Conservation (phyloP, 108 stramenopile genomes). For the Cyclotella sp. region DNA sequence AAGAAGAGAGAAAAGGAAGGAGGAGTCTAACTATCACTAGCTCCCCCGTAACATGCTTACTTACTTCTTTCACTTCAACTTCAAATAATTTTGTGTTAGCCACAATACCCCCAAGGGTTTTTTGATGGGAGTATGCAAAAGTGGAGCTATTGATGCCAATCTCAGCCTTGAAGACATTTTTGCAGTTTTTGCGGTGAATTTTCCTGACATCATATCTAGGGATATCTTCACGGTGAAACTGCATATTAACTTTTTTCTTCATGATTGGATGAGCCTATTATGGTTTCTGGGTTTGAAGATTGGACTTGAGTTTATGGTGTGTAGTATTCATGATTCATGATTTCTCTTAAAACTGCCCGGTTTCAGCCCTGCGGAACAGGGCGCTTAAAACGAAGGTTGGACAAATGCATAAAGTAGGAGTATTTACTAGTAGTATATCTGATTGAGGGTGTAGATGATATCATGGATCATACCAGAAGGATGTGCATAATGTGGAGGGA, state of each 20-base stretch:
- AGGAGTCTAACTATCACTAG: background rate
- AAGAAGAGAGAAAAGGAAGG: background rate
- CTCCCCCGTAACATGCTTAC: background rate
- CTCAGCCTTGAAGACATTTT: background rate
- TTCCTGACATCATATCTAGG: constrained; percentile 1
- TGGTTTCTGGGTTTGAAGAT: background rate
- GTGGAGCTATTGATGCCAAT: background rate
- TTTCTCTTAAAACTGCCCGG: constrained; percentile 4
- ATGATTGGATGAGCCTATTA: background rate
- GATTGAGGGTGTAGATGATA: background rate
- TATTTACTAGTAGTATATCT: constrained; percentile 2
- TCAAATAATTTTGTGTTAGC: background rate
- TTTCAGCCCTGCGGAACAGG: background rate
- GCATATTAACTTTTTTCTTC: background rate
- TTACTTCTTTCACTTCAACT: background rate
- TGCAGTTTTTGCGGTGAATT: background rate
- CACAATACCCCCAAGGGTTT: background rate
- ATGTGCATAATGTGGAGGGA: constrained; percentile 4
- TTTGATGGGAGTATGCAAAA: background rate
- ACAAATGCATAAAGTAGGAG: background rate
- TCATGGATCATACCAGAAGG: background rate
- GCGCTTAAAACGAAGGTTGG: background rate
- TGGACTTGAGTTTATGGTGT: background rate
- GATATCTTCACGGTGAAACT: constrained; percentile 1
- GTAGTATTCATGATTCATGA: background rate